These are phyloP conservation scores for Diversispora eburnea DNA, from an alignment of 192 early-diverging fungal species.

Conservation along the genomic window DNA sequence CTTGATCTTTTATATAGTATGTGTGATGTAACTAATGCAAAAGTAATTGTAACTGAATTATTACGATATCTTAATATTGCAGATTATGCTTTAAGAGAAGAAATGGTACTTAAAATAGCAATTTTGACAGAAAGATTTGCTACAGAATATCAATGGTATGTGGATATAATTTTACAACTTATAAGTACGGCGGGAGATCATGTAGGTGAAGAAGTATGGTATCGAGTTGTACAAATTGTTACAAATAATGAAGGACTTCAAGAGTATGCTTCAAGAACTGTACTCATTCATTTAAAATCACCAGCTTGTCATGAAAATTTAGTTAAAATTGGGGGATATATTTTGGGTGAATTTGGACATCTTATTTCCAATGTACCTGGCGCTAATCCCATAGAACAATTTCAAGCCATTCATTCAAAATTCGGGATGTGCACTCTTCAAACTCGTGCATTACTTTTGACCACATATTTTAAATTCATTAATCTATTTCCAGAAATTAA, in stretches of 20 bases:
- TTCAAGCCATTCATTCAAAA: slow-evolving; percentile 90
- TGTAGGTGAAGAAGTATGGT: slow-evolving; percentile 97
- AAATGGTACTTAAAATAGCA: slow-evolving; percentile 98
- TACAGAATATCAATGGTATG: slow-evolving; percentile 97
- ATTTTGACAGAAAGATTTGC: slow-evolving; percentile 98
- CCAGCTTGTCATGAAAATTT: slow-evolving; percentile 95
- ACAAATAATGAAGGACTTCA: slow-evolving; percentile 94
- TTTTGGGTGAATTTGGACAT: slow-evolving; percentile 97
- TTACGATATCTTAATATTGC: slow-evolving; percentile 86
- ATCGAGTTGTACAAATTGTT: slow-evolving; percentile 94
- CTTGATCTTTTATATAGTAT: slow-evolving; percentile 96
- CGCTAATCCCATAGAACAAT: slow-evolving; percentile 88
- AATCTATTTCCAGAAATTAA: slow-evolving; percentile 99
- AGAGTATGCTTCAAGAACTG: slow-evolving; percentile 87
- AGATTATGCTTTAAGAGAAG: slow-evolving; percentile 89
- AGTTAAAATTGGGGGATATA: slow-evolving; percentile 92
- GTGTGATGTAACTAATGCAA: slow-evolving; percentile 87
- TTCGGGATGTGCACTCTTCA: slow-evolving; percentile 74
- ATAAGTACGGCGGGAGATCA: slow-evolving; percentile 94
- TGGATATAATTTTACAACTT: slow-evolving; percentile 95
- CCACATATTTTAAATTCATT: slow-evolving; percentile 92
- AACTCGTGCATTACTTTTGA: slow-evolving; percentile 82
- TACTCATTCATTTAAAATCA: slow-evolving; percentile 74
- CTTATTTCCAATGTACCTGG: slow-evolving; percentile 86
- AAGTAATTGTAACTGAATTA: slow-evolving; percentile 85